Evolutionary conservation across 257 asterid species (phyloP).

Genomic region (Lantana camara): DNA sequence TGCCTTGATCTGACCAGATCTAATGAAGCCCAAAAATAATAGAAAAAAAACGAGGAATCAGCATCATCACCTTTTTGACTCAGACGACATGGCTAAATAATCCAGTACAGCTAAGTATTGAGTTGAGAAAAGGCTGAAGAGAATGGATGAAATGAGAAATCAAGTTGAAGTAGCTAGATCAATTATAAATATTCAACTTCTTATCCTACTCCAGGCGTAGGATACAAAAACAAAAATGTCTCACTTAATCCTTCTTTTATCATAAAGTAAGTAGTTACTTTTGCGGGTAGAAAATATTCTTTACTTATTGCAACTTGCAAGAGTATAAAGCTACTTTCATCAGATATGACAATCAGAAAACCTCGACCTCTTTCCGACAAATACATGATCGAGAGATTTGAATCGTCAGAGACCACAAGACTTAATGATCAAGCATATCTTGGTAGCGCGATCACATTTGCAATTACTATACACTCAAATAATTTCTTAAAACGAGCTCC

Average conservation of each 20-base stretch:
- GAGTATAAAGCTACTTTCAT: slow-evolving; percentile 5
- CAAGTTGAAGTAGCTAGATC: slow-evolving; percentile 11
- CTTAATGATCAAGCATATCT: slow-evolving; percentile 14
- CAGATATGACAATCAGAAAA: slow-evolving; percentile 21
- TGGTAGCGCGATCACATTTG: slow-evolving; percentile 1
- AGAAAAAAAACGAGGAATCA: slow-evolving; percentile 5
- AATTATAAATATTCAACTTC: slow-evolving; percentile 13
- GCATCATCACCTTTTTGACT: slow-evolving; percentile 9
- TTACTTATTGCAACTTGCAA: slow-evolving; percentile 8
- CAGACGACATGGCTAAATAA: background rate
- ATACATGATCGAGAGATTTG: background rate
- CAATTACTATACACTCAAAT: slow-evolving; percentile 7
- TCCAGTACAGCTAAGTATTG: background rate
- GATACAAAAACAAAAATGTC: background rate
- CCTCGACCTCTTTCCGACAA: background rate
- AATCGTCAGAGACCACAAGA: slow-evolving; percentile 17
- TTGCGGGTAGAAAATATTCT: background rate
- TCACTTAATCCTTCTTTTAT: slow-evolving; percentile 1
- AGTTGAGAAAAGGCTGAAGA: background rate
- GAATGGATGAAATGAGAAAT: slow-evolving; percentile 5
- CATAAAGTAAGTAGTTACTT: background rate
- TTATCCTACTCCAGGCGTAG: background rate
- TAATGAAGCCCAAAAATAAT: slow-evolving; percentile 1
- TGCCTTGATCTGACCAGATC: slow-evolving; percentile 33
- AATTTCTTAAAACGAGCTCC: slow-evolving; percentile 10